A percentile compares a stretch with the other conserved stretches of the same genome.
phyloP scores from a whole-genome alignment of 2,329 filamentous ascomycete species.

The Leptographium galeiforme region DNA sequence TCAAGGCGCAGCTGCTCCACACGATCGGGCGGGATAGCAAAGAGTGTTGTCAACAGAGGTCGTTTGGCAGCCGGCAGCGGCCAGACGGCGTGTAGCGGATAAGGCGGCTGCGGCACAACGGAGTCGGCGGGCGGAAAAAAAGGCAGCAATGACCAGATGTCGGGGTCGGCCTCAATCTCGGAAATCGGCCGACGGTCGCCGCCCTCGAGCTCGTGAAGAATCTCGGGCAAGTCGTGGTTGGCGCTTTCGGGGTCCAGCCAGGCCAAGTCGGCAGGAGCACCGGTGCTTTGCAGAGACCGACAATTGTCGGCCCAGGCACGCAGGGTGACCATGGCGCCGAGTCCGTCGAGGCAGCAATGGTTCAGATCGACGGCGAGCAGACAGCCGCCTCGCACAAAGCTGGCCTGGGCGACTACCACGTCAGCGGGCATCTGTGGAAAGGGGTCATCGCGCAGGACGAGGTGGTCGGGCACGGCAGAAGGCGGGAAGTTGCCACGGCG shows the following conservation, averaged over 20 bases:
- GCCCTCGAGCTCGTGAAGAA: not conserved
- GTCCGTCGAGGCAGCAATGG: slow-evolving; percentile 2
- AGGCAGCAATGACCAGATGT: not conserved
- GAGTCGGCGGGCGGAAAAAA: not conserved
- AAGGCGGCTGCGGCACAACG: not conserved
- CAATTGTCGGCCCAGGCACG: slow-evolving; percentile 1
- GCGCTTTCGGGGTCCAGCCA: slow-evolving; percentile 2
- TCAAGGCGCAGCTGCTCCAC: not conserved
- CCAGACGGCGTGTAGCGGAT: not conserved
- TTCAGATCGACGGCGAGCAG: slow-evolving; percentile 1
- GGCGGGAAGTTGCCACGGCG: not conserved
- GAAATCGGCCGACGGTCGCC: not conserved
- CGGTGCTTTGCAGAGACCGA: not conserved
- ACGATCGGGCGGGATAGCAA: not conserved
- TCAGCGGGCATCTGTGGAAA: not conserved
- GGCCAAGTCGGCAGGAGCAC: not conserved
- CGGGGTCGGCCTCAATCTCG: not conserved
- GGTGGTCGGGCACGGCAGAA: not conserved
- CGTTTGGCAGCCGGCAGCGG: not conserved
- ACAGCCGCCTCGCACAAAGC: slow-evolving; percentile 1
- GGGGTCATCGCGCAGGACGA: slow-evolving; percentile 1
- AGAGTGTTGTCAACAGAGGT: not conserved
- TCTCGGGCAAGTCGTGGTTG: slow-evolving; percentile 2
- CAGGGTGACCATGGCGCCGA: not conserved
- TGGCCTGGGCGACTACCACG: slow-evolving; percentile 1